These are phyloP conservation scores for bread wheat (Triticum aestivum) DNA, from an alignment of 176 grass and related monocot genomes.

Conservation along the genomic window DNA sequence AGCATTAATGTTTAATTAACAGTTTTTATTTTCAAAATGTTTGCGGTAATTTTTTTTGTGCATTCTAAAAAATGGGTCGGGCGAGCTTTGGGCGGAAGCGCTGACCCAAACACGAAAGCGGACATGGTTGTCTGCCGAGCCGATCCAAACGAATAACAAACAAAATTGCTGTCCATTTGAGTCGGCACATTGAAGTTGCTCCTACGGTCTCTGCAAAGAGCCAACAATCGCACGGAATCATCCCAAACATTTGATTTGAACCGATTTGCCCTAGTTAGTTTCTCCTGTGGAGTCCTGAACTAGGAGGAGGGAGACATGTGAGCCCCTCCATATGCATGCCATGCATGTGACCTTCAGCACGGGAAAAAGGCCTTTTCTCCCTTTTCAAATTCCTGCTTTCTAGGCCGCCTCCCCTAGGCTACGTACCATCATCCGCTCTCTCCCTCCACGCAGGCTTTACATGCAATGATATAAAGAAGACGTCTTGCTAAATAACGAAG, in stretches of 20 bases:
- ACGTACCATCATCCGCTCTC: conserved; percentile 22
- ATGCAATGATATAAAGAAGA: conserved; percentile 19
- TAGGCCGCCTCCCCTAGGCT: conserved; percentile 27
- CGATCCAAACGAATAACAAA: no score
- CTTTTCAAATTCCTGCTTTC: conserved; percentile 38
- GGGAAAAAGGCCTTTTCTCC: conserved; percentile 21
- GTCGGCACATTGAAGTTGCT: no score
- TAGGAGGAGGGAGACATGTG: conserved; percentile 7
- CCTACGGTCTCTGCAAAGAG: not conserved
- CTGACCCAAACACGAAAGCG: no score
- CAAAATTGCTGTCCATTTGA: no score
- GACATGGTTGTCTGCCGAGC: no score
- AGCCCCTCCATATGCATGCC: conserved; percentile 25
- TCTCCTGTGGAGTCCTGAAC: no score
- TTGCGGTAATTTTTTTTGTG: no score
- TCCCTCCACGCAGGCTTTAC: conserved; percentile 34
- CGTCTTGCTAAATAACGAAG: conserved; percentile 21
- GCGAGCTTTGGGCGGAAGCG: no score
- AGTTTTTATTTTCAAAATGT: no score
- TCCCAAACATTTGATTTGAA: not conserved
- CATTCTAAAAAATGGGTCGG: no score
- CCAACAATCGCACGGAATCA: not conserved
- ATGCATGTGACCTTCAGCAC: conserved; percentile 45
- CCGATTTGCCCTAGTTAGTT: not conserved
- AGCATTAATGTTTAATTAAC: no score